Conservation (phyloP, 2,329 filamentous ascomycete species). For the Escovopsis sp. region DNA sequence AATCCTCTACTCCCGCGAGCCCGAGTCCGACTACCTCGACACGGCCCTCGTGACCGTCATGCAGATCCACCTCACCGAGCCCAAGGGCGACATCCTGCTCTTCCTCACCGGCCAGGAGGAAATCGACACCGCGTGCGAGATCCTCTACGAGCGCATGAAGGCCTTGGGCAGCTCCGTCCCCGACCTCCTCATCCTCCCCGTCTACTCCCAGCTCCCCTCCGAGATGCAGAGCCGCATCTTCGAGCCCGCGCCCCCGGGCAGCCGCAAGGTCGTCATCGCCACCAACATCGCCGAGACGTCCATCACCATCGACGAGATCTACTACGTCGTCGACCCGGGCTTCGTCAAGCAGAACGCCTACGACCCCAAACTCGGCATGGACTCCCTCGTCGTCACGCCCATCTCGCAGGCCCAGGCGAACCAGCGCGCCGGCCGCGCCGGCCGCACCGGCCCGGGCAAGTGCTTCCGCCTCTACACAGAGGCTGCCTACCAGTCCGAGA, state of each 20-base stretch:
- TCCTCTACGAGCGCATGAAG: constrained; percentile 91
- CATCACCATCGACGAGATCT: constrained; percentile 95
- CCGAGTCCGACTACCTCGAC: constrained; percentile 90
- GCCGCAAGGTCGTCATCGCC: constrained; percentile 87
- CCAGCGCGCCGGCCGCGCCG: constrained; percentile 81
- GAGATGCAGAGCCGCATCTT: constrained; percentile 94
- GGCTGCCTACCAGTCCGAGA: constrained; percentile 87
- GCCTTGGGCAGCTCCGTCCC: constrained; percentile 80
- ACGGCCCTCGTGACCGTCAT: constrained; percentile 90
- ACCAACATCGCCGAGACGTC: constrained; percentile 98
- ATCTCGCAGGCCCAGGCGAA: constrained; percentile 96
- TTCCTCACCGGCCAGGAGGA: constrained; percentile 97
- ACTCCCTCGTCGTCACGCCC: constrained; percentile 85
- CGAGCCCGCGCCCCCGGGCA: constrained; percentile 74
- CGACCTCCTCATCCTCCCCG: constrained; percentile 80
- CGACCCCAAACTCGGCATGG: constrained; percentile 95
- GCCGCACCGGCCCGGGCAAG: constrained; percentile 88
- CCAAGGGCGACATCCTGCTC: constrained; percentile 82
- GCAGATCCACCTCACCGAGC: constrained; percentile 93
- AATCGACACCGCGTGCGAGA: constrained; percentile 89
- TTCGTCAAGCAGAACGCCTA: constrained; percentile 98
- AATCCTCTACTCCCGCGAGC: constrained; percentile 86
- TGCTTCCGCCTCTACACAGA: constrained; percentile 94
- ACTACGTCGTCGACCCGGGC: constrained; percentile 91
- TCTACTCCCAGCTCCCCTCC: constrained; percentile 86